A percentile compares a stretch with the other conserved stretches of the same genome.
Evolutionary conservation across 2,329 filamentous ascomycete genomes (phyloP).

Genomic region (Trichoderma asperellum): DNA sequence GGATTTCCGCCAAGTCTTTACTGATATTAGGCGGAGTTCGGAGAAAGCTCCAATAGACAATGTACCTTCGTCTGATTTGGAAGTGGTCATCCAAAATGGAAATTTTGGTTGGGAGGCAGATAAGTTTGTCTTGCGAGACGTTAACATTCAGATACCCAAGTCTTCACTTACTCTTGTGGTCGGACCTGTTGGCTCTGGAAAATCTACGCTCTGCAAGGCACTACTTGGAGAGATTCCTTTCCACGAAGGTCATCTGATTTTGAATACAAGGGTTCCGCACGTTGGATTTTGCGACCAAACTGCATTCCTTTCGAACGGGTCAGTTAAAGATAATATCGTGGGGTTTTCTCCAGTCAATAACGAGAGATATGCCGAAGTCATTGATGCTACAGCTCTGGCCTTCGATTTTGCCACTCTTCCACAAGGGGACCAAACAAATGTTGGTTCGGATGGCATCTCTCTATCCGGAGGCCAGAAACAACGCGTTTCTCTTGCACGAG

Average conservation of each 20-base stretch:
- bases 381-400: slow-evolving; percentile 34
- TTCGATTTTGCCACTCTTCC: slow-evolving; percentile 32
- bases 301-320: slow-evolving; percentile 35
- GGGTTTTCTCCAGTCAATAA: slow-evolving; percentile 40
- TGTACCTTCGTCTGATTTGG: background rate
- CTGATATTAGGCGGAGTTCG: slow-evolving; percentile 5
- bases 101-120: slow-evolving; percentile 37
- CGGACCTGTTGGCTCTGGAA: slow-evolving; percentile 35
- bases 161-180: slow-evolving; percentile 40
- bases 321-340: slow-evolving; percentile 36
- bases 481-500: slow-evolving; percentile 33
- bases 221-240: slow-evolving; percentile 34
- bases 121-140: slow-evolving; percentile 31
- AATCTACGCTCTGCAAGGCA: slow-evolving; percentile 34
- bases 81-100: slow-evolving; percentile 29
- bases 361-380: slow-evolving; percentile 38
- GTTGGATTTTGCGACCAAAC: slow-evolving; percentile 33
- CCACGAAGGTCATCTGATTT: slow-evolving; percentile 25
- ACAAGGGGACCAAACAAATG: slow-evolving; percentile 34
- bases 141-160: slow-evolving; percentile 30
- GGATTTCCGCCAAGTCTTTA: slow-evolving; percentile 32
- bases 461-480: slow-evolving; percentile 38
- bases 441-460: slow-evolving; percentile 34
- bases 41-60: background rate
- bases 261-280: slow-evolving; percentile 3